Evolutionary conservation across 495 filamentous ascomycete species (phyloP), one percentile per base, ranked within the genome.

Genomic region (Arthonia radiata): DNA sequence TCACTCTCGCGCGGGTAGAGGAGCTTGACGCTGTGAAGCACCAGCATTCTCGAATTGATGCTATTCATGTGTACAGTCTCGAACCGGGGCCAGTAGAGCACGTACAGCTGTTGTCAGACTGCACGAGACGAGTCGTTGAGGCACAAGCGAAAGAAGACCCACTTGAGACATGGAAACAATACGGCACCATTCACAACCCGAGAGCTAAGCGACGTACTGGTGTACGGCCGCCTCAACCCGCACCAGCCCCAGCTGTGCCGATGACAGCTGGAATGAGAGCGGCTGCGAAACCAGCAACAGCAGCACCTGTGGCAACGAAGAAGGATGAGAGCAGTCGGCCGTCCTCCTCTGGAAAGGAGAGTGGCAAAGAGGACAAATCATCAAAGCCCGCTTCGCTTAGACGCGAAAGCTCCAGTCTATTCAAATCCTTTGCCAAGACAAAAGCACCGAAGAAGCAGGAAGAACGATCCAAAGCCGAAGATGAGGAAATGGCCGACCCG

Each of bases 11-110:
- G 1, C 59, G 57, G n/a, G 76, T 93, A 40, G 77, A 90, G 31
- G 62, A 75, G 25, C 47, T 97, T 6, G 61, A 78, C 46, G 61
- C 77, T 22, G 16, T 18, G 25, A 15, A n/a, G 5, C 23, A 15
- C 19, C n/a, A 17, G 4, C 11, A 18, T 13, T 17, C 14, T 6
- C 18, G 8, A 26, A 25, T 6, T 10, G 9, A 14, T 30, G 18
- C 31, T 46, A 68, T 91, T 29, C 78, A 92, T 40, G 49, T 94
- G 25, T 94, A 94, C 47, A 91, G 80, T 41, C 35, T 94, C 22
- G 71, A 71, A 18, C 62, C 75, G 1, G 57, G 64, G 16, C 53
- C 63, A 2, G n/a, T 25, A 10, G 25, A 61, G 54, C 67, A 92
- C 39, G 49, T 91, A 17, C 67, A 78, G 40, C 41, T 72, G 5